A percentile compares a stretch with the other conserved stretches of the same genome.
phyloP scores from a whole-genome alignment of 1,284 basidiomycete genomes.

The Ganoderma multipileum region DNA sequence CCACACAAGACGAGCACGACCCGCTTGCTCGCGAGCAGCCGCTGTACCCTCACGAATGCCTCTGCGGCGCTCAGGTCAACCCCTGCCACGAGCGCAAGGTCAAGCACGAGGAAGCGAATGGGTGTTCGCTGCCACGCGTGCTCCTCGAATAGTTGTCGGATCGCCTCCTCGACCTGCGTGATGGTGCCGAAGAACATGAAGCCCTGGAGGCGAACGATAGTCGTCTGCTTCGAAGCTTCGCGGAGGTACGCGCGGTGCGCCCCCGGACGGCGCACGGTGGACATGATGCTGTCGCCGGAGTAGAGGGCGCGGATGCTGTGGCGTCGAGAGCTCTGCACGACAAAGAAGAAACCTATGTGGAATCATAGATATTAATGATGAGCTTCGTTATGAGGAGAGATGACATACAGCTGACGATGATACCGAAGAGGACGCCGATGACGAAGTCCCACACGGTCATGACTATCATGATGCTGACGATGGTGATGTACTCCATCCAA shows the following conservation, averaged over 20 bases:
- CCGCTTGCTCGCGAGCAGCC: conserved; percentile 78
- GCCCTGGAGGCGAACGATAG: conserved; percentile 89
- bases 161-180: conserved; percentile 83
- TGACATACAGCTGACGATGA: conserved; percentile 84
- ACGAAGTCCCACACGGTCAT: conserved; percentile 98
- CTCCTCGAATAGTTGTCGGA: conserved; percentile 76
- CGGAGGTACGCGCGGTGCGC: conserved; percentile 90
- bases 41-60: conserved; percentile 91
- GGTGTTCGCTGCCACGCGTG: conserved; percentile 82
- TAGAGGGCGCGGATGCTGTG: conserved; percentile 84
- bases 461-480: conserved; percentile 82
- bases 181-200: conserved; percentile 99
- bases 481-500: conserved; percentile 79
- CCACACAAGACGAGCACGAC: conserved; percentile 94
- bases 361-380: not conserved
- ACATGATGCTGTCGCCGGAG: conserved; percentile 83
- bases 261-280: conserved; percentile 90
- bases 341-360: conserved; percentile 87
- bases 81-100: conserved; percentile 86
- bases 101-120: conserved; percentile 89
- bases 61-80: conserved; percentile 97
- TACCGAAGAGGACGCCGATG: conserved; percentile 91
- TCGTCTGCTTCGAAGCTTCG: conserved; percentile 91
- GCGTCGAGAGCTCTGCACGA: conserved; percentile 89
- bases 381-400: not conserved